A percentile compares a stretch with the other conserved stretches of the same genome.
phyloP scores from a whole-genome alignment of 202 grass and related monocot species.

The Carex arenaria region DNA sequence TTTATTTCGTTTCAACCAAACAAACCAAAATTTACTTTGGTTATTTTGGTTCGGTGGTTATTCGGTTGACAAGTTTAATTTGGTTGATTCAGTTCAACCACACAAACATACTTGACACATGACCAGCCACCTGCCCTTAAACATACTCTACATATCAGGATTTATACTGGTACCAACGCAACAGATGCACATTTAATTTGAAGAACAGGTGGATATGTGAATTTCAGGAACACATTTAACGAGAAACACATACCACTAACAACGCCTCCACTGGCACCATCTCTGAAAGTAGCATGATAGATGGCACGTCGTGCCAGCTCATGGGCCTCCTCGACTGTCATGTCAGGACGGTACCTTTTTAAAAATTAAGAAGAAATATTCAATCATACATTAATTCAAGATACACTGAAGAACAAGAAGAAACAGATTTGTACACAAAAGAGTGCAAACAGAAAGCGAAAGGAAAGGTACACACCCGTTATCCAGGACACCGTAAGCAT shows the following conservation, averaged over 20 bases:
- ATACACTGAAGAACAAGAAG: background rate
- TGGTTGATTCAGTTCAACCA: no score
- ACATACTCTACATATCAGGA: background rate
- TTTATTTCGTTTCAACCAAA: no score
- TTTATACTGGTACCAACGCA: background rate
- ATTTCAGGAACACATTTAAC: background rate
- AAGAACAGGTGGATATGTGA: background rate
- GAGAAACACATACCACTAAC: slow-evolving; percentile 61
- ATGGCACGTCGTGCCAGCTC: slow-evolving; percentile 76
- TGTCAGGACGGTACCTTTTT: slow-evolving; percentile 71
- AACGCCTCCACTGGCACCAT: slow-evolving; percentile 89
- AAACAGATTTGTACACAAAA: background rate
- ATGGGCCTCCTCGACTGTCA: slow-evolving; percentile 78
- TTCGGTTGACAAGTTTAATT: no score
- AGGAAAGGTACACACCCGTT: slow-evolving; percentile 43
- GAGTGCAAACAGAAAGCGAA: background rate
- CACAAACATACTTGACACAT: background rate
- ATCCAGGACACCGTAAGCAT: slow-evolving; percentile 88
- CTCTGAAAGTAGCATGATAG: slow-evolving; percentile 89
- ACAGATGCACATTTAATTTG: background rate
- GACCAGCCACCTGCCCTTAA: background rate
- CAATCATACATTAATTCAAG: background rate
- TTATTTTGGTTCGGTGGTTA: no score
- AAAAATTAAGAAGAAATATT: background rate
- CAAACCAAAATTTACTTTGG: no score